Evolutionary conservation across 345 rosid genomes (phyloP).

Genomic region (Rhodamnia argentea): DNA sequence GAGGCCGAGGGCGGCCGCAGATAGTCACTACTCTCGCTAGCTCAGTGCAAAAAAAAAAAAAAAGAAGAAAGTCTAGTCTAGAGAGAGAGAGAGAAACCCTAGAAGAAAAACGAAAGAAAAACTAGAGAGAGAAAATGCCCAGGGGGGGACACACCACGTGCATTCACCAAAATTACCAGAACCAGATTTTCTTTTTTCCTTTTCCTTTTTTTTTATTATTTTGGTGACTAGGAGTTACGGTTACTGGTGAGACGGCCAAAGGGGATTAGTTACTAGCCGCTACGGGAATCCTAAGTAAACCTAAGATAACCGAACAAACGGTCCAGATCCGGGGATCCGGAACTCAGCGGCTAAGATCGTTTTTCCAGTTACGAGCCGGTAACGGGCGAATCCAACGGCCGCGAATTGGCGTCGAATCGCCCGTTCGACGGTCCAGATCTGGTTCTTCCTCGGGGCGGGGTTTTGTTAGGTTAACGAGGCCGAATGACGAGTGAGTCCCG

Average conservation of each 20-base stretch:
- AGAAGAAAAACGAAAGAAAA: not conserved
- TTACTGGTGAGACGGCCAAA: not conserved
- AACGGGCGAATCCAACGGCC: not conserved
- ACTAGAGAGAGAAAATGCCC: not conserved
- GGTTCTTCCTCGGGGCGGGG: not conserved
- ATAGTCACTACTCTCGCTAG: not conserved
- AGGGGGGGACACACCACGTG: not conserved
- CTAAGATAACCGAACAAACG: constrained; percentile 5
- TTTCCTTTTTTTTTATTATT: not conserved
- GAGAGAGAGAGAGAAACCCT: not conserved
- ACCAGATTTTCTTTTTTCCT: not conserved
- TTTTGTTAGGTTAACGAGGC: not conserved
- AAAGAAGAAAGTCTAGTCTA: not conserved
- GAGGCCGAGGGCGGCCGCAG: not conserved
- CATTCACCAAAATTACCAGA: not conserved
- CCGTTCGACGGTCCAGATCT: constrained; percentile 4
- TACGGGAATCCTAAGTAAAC: not conserved
- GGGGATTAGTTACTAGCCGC: not conserved
- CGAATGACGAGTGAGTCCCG: not conserved
- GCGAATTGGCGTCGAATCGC: not conserved
- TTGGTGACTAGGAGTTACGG: not conserved
- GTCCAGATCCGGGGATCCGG: constrained; percentile 6
- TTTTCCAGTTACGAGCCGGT: not conserved
- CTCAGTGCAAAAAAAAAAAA: no score
- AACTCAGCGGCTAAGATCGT: constrained; percentile 11